Evolutionary conservation across 1,139 yeast species (phyloP).

Genomic region (Candida labiduridarum): DNA sequence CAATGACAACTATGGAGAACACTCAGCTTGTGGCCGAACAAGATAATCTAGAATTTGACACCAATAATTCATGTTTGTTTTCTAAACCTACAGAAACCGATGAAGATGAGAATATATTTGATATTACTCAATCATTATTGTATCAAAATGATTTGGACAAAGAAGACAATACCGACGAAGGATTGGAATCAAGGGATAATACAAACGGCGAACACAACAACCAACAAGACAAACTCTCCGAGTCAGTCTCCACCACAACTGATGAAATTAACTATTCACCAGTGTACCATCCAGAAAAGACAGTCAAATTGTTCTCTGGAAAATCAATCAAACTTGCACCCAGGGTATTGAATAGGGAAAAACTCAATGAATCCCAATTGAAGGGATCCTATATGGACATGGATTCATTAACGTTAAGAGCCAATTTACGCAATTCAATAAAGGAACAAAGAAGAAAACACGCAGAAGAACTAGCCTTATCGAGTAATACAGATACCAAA

Average conservation of each 20-base stretch:
- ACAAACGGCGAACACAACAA: neutral
- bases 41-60: neutral
- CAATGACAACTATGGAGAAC: neutral
- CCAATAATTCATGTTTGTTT: neutral
- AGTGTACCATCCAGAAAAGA: conserved; percentile 14
- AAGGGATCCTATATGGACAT: conserved; percentile 28
- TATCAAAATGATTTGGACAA: neutral
- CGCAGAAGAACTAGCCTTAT: neutral
- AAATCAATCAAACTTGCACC: conserved; percentile 23
- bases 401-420: conserved; percentile 33
- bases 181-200: neutral
- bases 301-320: conserved; percentile 31
- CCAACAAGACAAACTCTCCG: neutral
- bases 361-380: conserved; percentile 10
- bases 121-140: neutral
- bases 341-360: conserved; percentile 10
- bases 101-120: neutral
- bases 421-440: conserved; percentile 25
- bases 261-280: conserved; percentile 5
- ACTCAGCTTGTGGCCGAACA: neutral
- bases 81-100: neutral
- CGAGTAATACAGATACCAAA: neutral
- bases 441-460: conserved; percentile 21
- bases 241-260: neutral
- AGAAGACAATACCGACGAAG: neutral